Evolutionary conservation across 371 early-diverging fungal species (phyloP), one percentile per base, ranked within the genome.

Genomic region (Parasitella parasitica): DNA sequence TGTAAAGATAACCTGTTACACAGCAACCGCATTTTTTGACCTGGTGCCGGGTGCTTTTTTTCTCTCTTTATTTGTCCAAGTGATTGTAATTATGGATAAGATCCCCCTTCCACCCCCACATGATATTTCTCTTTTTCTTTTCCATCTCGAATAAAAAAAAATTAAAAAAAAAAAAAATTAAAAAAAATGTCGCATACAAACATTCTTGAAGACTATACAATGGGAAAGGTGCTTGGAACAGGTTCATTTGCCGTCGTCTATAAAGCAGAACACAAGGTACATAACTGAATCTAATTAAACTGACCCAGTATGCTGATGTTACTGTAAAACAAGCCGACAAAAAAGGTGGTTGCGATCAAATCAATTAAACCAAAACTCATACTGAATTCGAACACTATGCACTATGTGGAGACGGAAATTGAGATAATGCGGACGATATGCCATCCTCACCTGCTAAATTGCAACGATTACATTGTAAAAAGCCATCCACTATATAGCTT

Each of bases 181-280:
- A 22, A 54, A 34, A 37, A 15, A 38, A 56, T 30, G 24, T 32
- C 39, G 15, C 20, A 15, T 9, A 26, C 35, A 39, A 5, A 39
- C 4, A 18, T 8, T n/a, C 16, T 62, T 20, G 89, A 86, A 22
- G 84, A 85, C 46, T 91, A 88, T 64, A 35, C 75, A 28, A 68
- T 91, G 38, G 72, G 79, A 30, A 64, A 78, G 24, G 89, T 89
- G 59, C 93, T 97, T 61, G 97, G 97, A 36, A 85, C 89, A 32
- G 97, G 97, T 15, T 94, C 95, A 5, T 97, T 97, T 77, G 97
- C 97, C 26, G 93, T 89, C 1, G 97, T 97, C 9, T 96, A 89
- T 73, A 83, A 87, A 66, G 97, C 89, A 16, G 63, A 76, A 43
- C 85, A 90, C 66, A 86, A 84, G 75, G 85, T 80, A 50, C 2